phyloP scores from a whole-genome alignment of 257 asterid species.

The Przewalskia tangutica region DNA sequence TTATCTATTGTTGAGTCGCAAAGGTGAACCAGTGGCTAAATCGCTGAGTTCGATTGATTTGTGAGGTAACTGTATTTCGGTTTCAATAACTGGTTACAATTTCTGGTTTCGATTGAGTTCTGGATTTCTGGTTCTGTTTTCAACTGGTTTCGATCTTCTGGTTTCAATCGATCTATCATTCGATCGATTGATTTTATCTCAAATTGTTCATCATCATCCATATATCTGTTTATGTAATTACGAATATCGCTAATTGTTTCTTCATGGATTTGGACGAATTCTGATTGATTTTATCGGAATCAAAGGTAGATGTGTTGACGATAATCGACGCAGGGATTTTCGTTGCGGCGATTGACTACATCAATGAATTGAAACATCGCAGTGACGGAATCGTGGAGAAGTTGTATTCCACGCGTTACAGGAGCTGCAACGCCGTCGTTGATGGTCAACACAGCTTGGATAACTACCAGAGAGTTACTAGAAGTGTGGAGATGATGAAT shows the following conservation, averaged over 20 bases:
- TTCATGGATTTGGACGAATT: slow-evolving; percentile 69
- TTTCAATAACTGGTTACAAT: no score
- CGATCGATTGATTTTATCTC: no score
- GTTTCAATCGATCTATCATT: no score
- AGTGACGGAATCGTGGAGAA: slow-evolving; percentile 66
- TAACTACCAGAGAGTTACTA: slow-evolving; percentile 8
- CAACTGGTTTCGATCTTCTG: no score
- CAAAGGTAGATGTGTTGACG: slow-evolving; percentile 67
- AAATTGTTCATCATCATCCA: background rate
- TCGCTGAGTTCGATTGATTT: no score
- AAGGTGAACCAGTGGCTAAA: no score
- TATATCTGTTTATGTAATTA: slow-evolving; percentile 23
- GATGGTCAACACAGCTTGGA: slow-evolving; percentile 4
- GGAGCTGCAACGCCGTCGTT: slow-evolving; percentile 35
- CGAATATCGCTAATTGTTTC: background rate
- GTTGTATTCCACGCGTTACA: slow-evolving; percentile 48
- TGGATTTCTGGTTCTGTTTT: no score
- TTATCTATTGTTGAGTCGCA: no score
- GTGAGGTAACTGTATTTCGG: no score
- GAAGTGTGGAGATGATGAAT: slow-evolving; percentile 19
- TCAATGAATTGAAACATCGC: slow-evolving; percentile 60
- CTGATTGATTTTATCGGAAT: slow-evolving; percentile 51
- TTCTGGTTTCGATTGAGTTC: no score
- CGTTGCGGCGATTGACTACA: slow-evolving; percentile 61
- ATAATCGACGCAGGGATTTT: slow-evolving; percentile 71